Conservation (phyloP, 805 yeast species). For the Spathaspora boniae region DNA sequence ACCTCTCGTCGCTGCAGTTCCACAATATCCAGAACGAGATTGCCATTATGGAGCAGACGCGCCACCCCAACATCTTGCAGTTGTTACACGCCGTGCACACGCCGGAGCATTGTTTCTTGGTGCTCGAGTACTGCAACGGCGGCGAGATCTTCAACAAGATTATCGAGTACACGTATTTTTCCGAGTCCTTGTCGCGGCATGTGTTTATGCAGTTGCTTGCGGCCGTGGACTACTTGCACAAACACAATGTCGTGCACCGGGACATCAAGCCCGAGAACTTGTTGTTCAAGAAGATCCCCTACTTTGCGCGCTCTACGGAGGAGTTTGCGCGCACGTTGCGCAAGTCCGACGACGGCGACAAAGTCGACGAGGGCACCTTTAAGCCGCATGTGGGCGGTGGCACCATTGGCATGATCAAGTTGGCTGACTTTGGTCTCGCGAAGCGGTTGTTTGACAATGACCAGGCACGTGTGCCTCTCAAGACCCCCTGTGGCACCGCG, state of each 20-base stretch:
- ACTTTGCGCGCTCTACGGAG: slow-evolving; percentile 34
- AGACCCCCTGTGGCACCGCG: slow-evolving; percentile 75
- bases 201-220: slow-evolving; percentile 68
- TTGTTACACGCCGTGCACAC: slow-evolving; percentile 54
- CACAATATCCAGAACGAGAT: slow-evolving; percentile 67
- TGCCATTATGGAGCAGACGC: slow-evolving; percentile 61
- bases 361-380: slow-evolving; percentile 61
- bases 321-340: slow-evolving; percentile 32
- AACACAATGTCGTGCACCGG: slow-evolving; percentile 68
- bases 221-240: slow-evolving; percentile 66
- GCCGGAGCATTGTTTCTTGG: slow-evolving; percentile 52
- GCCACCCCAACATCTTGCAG: slow-evolving; percentile 58
- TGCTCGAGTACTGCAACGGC: slow-evolving; percentile 67
- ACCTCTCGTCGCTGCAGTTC: slow-evolving; percentile 49
- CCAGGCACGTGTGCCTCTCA: slow-evolving; percentile 27
- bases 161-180: slow-evolving; percentile 71
- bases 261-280: slow-evolving; percentile 83
- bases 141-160: slow-evolving; percentile 82
- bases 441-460: slow-evolving; percentile 44
- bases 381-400: slow-evolving; percentile 55
- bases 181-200: slow-evolving; percentile 70
- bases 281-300: slow-evolving; percentile 55
- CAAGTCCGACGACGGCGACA: slow-evolving; percentile 55
- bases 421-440: slow-evolving; percentile 71
- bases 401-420: slow-evolving; percentile 57